These are phyloP conservation scores for Aureobasidium leucospermi DNA, from an alignment of 2,329 filamentous ascomycete genomes.

Conservation along the genomic window DNA sequence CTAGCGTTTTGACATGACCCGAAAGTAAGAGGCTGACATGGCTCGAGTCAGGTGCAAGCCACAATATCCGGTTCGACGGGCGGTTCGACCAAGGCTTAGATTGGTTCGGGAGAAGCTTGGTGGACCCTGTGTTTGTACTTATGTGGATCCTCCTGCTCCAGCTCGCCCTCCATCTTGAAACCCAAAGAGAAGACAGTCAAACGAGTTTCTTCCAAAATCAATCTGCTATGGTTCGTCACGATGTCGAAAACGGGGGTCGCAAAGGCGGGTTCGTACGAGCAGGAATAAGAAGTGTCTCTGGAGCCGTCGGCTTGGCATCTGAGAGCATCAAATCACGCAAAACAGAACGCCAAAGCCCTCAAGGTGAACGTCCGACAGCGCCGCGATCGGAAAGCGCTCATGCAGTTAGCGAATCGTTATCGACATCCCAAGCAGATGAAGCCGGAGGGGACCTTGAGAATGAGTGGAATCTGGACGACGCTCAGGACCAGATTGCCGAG, in stretches of 20 bases:
- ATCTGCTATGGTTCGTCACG: background rate
- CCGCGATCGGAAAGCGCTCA: background rate
- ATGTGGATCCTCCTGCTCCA: no score
- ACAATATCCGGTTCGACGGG: background rate
- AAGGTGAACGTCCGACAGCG: no score
- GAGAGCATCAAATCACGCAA: conserved; percentile 1
- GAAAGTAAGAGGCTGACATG: background rate
- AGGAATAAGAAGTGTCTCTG: background rate
- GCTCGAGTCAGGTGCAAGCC: background rate
- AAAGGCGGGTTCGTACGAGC: conserved; percentile 2
- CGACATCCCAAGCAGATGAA: background rate
- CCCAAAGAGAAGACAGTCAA: background rate
- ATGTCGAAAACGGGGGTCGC: background rate
- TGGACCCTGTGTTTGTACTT: background rate
- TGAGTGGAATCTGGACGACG: conserved; percentile 2
- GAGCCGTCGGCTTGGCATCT: background rate
- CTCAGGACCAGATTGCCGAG: background rate
- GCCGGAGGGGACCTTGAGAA: background rate
- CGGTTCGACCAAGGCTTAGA: background rate
- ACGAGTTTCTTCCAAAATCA: background rate
- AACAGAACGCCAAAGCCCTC: background rate
- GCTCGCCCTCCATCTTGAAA: background rate
- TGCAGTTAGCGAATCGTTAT: background rate
- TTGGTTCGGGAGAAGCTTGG: background rate
- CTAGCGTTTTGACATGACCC: background rate